A percentile compares a stretch with the other conserved stretches of the same genome.
phyloP scores from a whole-genome alignment of 164 flowering plant species.

The Akebia trifoliata region DNA sequence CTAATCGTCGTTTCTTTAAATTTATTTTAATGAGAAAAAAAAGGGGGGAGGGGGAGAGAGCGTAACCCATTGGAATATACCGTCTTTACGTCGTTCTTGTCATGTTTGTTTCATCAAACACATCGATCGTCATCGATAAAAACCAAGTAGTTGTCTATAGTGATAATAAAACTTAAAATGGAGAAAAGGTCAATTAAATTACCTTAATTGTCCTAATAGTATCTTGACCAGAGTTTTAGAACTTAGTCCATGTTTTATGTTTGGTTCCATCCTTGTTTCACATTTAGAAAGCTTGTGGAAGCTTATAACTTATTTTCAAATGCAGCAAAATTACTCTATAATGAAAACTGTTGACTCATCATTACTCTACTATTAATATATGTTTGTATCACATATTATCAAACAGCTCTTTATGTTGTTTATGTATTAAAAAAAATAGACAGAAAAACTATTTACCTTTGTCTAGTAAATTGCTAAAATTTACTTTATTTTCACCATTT shows the following conservation, averaged over 20 bases:
- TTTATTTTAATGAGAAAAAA: background rate
- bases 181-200: background rate
- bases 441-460: too few relatives aligned
- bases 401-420: too few relatives aligned
- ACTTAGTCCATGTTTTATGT: background rate
- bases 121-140: conserved; percentile 17
- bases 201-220: background rate
- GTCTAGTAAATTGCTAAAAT: too few relatives aligned
- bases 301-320: background rate
- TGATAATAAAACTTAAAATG: background rate
- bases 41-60: background rate
- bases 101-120: conserved; percentile 5
- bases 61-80: background rate
- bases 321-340: too few relatives aligned
- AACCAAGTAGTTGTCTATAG: conserved; percentile 8
- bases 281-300: background rate
- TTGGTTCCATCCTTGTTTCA: background rate
- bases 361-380: too few relatives aligned
- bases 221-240: conserved; percentile 1
- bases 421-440: too few relatives aligned
- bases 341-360: too few relatives aligned
- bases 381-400: too few relatives aligned
- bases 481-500: too few relatives aligned
- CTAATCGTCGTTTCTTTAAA: conserved; percentile 7
- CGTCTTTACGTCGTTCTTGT: background rate